A percentile compares a stretch with the other conserved stretches of the same genome.
Conservation (phyloP, 2,329 filamentous ascomycete species). For the Fusarium sp. region DNA sequence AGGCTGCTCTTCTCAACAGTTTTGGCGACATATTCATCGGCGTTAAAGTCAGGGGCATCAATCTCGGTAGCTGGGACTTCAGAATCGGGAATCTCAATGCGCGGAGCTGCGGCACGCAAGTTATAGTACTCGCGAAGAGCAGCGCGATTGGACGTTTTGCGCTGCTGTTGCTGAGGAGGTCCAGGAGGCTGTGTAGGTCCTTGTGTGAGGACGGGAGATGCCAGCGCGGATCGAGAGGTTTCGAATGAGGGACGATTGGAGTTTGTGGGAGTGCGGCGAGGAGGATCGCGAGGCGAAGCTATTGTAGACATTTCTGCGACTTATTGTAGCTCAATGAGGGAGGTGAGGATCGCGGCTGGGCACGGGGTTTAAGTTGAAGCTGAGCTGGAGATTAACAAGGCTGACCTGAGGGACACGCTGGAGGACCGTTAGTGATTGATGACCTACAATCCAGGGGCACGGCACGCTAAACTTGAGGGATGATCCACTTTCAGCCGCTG, state of each 20-base stretch:
- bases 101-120: conserved; percentile 63
- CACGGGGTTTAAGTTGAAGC: neutral
- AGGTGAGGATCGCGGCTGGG: neutral
- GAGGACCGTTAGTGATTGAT: conserved; percentile 33
- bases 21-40: conserved; percentile 74
- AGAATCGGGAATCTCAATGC: conserved; percentile 61
- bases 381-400: conserved; percentile 29
- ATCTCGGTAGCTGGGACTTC: conserved; percentile 77
- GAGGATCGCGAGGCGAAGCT: conserved; percentile 70
- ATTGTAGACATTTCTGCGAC: conserved; percentile 70
- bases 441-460: conserved; percentile 25
- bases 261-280: conserved; percentile 74
- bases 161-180: conserved; percentile 25
- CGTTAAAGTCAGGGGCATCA: conserved; percentile 78
- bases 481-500: conserved; percentile 39
- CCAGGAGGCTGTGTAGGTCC: conserved; percentile 23
- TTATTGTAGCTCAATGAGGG: neutral
- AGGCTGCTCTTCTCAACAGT: conserved; percentile 73
- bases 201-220: conserved; percentile 60
- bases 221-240: conserved; percentile 68
- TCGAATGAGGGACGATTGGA: conserved; percentile 83
- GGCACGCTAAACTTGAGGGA: conserved; percentile 37
- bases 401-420: conserved; percentile 40
- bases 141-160: conserved; percentile 77
- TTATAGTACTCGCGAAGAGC: conserved; percentile 97